Base-by-base conservation (phyloP, 2,329 filamentous ascomycete genomes). In the Penicillium sclerotigenum region DNA sequence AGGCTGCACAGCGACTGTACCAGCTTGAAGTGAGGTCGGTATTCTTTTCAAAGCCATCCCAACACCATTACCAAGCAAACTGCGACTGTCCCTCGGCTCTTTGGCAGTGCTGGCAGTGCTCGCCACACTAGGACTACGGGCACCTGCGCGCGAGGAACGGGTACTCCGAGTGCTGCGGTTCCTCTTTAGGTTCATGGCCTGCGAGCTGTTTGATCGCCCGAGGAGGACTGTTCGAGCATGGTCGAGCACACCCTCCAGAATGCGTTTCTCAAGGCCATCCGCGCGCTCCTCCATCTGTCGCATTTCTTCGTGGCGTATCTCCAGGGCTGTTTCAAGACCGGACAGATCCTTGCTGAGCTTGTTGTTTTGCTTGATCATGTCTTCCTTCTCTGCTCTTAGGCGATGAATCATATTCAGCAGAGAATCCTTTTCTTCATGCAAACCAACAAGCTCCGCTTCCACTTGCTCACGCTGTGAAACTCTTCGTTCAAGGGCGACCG, bases 181-280 rank as follows among this genome's bases (percentile, higher is more conserved):
- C 18, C 81, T 76, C 63, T 81, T 82, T 53, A 81, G 73, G 60
- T 75, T 80, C 78, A 82, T 79, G 62, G 69, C 71, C 67, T 72
- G 76, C 33, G 68, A 71, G 68, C 52, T 83, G 77, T 76, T 90
- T 87, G 63, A 85, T 80, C 79, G 72, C 41, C 94, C 89, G 56
- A 97, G 83, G n/a, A 97, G 81, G 26, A 93, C 87, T 7, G 70
- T 73, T 45, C 93, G 88, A 20, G 93, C 97, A 71, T 97, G 93
- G 66, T 97, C 92, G 77, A 99, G 95, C 60, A 97, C 90, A 26
- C 93, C 92, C 63, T 97, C 93, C 31, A 99, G 79, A 64, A 99
- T 96, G 26, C 94, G 87, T 50, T 92, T 89, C 76, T 99, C 94
- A 24, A 99, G 81, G 4, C 86, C 84, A 71, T 97, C 91, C 3